Evolutionary conservation across 352 stramenopile species (phyloP).

Genomic region (Phytophthora megakarya): DNA sequence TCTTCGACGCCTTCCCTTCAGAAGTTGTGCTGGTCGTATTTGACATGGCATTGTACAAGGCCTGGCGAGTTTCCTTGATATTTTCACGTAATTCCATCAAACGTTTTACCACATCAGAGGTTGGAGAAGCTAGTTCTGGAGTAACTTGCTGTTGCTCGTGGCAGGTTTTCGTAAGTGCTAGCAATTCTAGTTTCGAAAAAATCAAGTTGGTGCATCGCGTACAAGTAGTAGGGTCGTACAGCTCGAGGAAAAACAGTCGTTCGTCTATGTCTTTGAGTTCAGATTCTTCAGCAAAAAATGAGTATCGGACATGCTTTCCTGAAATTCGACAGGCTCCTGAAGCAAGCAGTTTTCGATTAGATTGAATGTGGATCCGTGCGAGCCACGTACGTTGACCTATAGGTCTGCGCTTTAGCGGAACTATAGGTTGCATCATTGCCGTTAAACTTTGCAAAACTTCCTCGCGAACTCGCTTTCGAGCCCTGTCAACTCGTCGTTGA

Average conservation of each 20-base stretch:
- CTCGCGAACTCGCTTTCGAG: constrained; percentile 29
- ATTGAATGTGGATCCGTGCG: constrained; percentile 30
- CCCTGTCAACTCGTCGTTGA: constrained; percentile 25
- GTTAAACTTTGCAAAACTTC: constrained; percentile 23
- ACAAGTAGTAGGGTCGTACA: constrained; percentile 45
- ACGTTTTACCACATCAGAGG: constrained; percentile 17
- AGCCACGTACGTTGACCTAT: constrained; percentile 38
- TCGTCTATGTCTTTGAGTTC: background rate
- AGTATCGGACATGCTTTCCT: constrained; percentile 34
- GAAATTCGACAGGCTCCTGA: constrained; percentile 34
- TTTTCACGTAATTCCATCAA: constrained; percentile 15
- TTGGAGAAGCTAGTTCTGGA: constrained; percentile 31
- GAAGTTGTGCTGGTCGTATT: constrained; percentile 10
- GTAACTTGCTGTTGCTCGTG: constrained; percentile 47
- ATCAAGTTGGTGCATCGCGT: constrained; percentile 13
- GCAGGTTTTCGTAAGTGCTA: constrained; percentile 47
- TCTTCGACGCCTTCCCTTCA: constrained; percentile 34
- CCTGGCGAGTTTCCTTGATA: constrained; percentile 14
- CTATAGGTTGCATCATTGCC: background rate
- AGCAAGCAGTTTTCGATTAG: constrained; percentile 19
- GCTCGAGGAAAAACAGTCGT: constrained; percentile 35
- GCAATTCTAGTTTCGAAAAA: constrained; percentile 45
- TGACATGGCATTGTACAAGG: constrained; percentile 13
- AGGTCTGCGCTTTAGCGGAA: background rate
- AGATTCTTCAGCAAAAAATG: constrained; percentile 34